These are phyloP conservation scores for Trichoderma brevicompactum DNA, from an alignment of 2,329 filamentous ascomycete species.

Conservation along the genomic window DNA sequence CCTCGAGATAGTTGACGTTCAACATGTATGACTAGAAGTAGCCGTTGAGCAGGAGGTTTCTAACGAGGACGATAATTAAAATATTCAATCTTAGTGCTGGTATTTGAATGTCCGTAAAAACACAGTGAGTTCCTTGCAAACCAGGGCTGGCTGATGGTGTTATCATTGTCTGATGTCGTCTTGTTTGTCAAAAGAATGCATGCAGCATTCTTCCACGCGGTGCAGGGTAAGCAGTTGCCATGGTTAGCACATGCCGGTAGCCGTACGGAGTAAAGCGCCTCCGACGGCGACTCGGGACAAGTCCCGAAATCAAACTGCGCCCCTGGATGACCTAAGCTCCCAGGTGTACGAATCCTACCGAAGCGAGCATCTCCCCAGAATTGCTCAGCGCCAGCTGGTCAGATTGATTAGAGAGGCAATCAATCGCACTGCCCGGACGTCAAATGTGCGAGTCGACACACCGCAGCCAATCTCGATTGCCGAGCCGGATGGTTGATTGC, in stretches of 20 bases:
- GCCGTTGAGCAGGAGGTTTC: no score
- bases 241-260: background rate
- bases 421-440: background rate
- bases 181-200: background rate
- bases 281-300: constrained; percentile 22
- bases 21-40: background rate
- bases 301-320: constrained; percentile 28
- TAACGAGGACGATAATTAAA: background rate
- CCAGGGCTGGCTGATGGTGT: no score
- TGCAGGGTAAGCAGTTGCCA: background rate
- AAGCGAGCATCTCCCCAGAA: background rate
- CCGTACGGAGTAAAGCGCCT: constrained; percentile 9
- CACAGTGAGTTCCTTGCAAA: no score
- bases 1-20: background rate
- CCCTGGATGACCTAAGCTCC: constrained; percentile 37
- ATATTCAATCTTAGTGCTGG: no score
- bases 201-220: background rate
- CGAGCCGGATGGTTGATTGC: constrained; percentile 23
- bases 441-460: constrained; percentile 26
- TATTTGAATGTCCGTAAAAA: no score
- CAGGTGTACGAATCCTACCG: constrained; percentile 12
- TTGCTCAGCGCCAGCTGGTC: constrained; percentile 6
- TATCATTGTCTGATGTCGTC: no score
- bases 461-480: constrained; percentile 23
- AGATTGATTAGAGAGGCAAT: constrained; percentile 9